Evolutionary conservation across 306 rosid species (phyloP), one percentile per base, ranked within the genome.

Genomic region (Begonia loranthoides): DNA sequence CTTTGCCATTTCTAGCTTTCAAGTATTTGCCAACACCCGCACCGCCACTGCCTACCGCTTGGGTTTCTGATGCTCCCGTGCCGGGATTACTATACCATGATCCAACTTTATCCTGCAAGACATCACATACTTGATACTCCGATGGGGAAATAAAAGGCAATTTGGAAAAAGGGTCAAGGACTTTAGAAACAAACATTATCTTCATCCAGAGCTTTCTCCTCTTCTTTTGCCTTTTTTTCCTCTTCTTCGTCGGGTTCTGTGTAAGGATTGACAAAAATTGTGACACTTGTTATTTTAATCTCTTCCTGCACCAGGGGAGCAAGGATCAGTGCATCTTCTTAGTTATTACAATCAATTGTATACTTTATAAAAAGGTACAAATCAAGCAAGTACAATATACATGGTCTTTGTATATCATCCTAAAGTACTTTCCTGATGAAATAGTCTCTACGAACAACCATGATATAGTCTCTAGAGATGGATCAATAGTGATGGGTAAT

Each of bases 71-170:
- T 41, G 66, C 65, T 67, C 92, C 92, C 4, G 94, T 75, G 9
- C 76, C 83, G 14, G 99, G 94, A 64, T 92, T 86, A 67, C 93
- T 86, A 64, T 57, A 92, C 99, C 99, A 92, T 41, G 86, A 74
- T 17, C 96, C 99, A 40, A 83, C 73, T 68, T 83, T 92, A 41
- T 69, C 80, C 99, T 92, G 80, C 72, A 74, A 61, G 38, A 54
- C 41, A 49, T 58, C 45, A 60, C 40, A 17, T 52, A 24, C 46
- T 12, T 8, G 38, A 49, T 17, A 16, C 45, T 28, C 22, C 24
- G 15, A 54, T 45, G 12, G 10, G 2, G 14, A 52, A 51, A 67
- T 50, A 52, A 38, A 51, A 57, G 19, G 14, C 57, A 58, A 45
- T 33, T 4, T 9, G 16, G 51, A 49, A 43, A 53, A 28, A 39